Base-by-base conservation (phyloP, 2,329 filamentous ascomycete species). In the Cercospora sp. region DNA sequence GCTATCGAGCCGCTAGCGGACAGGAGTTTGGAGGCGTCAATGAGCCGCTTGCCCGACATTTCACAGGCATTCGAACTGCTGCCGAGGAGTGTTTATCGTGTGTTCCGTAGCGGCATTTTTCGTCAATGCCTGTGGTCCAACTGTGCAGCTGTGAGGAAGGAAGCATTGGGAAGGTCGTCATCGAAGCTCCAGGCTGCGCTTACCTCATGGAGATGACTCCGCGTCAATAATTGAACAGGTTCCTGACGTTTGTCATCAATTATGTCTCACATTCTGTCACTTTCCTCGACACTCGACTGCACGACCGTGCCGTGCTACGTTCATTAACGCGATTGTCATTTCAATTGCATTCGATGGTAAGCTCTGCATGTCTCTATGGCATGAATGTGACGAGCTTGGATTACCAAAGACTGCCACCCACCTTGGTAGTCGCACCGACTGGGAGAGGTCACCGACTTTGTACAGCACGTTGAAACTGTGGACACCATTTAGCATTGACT, bases 41-140 rank as follows among this genome's bases (percentile, higher is more conserved):
- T 78, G 64, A 86, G 78, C 71, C 83, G 80, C 73, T 83, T 82
- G 68, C 83, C 83, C 74, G 84, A 82, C 84, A 86, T 86, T 30
- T 26, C 57, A 18, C 33, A 20, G n/a, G 60, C 51, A 58, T 64
- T 23, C 12, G 48, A 28, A 26, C 48, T 53, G 48, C 20, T 53
- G 5, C 7, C 48, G 13, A 28, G 23, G 26, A 5, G 48, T 26
- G 3, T 0, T 12, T 28, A 53, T 26, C 23, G 48, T 16, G 23
- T 26, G 4, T 28, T 26, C 7, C 48, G 23, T 53, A 4, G 26
- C 48, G 12, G 13, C 48, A 53, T 53, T 6, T 53, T 40, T 53
- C 20, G 23, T 23, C 48, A 26, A 53, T 3, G 10, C 12, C 18
- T 40, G 20, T 26, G 23, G 12, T 12, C 48, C 10, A 26, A 12